phyloP scores from a whole-genome alignment of 75 land plant species.

The Cunninghamia lanceolata region DNA sequence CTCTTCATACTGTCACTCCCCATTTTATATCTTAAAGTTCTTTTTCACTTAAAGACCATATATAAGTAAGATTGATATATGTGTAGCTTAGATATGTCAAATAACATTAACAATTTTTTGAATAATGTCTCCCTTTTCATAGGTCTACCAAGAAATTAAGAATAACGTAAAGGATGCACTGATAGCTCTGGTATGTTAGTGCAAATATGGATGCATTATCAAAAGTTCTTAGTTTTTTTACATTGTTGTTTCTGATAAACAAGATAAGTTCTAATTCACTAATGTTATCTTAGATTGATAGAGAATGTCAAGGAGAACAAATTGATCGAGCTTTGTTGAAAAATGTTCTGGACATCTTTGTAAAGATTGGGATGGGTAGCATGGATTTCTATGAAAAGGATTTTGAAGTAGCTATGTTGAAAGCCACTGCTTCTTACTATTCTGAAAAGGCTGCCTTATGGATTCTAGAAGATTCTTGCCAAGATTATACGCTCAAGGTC shows the following conservation, averaged over 20 bases:
- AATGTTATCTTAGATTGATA: slow-evolving; percentile 64
- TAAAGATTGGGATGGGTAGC: slow-evolving; percentile 93
- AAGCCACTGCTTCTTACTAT: slow-evolving; percentile 85
- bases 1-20: not conserved
- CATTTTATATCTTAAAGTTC: not conserved
- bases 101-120: not conserved
- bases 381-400: slow-evolving; percentile 92
- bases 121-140: slow-evolving; percentile 10
- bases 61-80: not conserved
- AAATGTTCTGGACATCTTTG: slow-evolving; percentile 92
- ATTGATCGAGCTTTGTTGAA: slow-evolving; percentile 89
- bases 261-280: not conserved
- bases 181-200: slow-evolving; percentile 67
- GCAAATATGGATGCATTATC: no score
- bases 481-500: slow-evolving; percentile 95
- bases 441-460: slow-evolving; percentile 87
- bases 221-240: not conserved
- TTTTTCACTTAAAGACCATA: not conserved
- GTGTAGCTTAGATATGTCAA: not conserved
- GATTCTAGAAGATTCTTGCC: slow-evolving; percentile 96
- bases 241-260: not conserved
- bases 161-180: slow-evolving; percentile 91
- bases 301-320: slow-evolving; percentile 94
- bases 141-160: slow-evolving; percentile 88
- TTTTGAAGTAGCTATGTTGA: slow-evolving; percentile 79